Conservation (phyloP, 2,329 filamentous ascomycete genomes). For the Thermochaetoides dissita region DNA sequence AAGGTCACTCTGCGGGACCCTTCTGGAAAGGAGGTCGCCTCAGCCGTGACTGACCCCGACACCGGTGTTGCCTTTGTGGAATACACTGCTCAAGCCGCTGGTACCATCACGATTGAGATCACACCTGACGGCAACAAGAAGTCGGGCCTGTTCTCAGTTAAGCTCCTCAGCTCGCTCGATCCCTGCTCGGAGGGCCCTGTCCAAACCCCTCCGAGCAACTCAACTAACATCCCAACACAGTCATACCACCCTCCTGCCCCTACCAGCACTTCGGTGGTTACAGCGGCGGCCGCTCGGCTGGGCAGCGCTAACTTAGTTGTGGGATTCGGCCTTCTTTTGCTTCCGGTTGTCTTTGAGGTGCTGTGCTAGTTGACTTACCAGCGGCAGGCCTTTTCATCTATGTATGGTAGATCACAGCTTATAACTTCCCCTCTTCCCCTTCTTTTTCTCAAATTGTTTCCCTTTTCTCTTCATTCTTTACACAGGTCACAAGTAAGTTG, state of each 20-base stretch:
- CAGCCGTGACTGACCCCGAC: background rate
- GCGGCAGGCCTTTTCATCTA: too few species aligned
- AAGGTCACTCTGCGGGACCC: background rate
- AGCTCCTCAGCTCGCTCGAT: background rate
- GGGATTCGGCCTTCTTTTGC: background rate
- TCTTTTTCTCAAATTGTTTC: too few species aligned
- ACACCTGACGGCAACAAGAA: background rate
- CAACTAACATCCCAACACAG: background rate
- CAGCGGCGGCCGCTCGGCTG: background rate
- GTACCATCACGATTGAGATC: background rate
- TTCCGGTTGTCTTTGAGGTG: background rate
- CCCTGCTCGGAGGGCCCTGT: background rate
- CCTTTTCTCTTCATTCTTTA: too few species aligned
- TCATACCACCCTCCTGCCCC: background rate
- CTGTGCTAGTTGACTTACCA: background rate
- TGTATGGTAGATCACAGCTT: too few species aligned
- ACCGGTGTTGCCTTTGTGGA: background rate
- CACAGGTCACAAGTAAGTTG: too few species aligned
- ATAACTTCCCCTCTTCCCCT: too few species aligned
- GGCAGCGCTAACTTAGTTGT: background rate
- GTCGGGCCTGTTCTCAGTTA: conserved; percentile 1
- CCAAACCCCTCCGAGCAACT: background rate
- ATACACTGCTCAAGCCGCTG: background rate
- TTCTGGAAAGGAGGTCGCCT: background rate
- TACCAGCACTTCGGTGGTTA: background rate